Conservation (phyloP, 2,329 filamentous ascomycete genomes). For the Ceratocystis ficicola region DNA sequence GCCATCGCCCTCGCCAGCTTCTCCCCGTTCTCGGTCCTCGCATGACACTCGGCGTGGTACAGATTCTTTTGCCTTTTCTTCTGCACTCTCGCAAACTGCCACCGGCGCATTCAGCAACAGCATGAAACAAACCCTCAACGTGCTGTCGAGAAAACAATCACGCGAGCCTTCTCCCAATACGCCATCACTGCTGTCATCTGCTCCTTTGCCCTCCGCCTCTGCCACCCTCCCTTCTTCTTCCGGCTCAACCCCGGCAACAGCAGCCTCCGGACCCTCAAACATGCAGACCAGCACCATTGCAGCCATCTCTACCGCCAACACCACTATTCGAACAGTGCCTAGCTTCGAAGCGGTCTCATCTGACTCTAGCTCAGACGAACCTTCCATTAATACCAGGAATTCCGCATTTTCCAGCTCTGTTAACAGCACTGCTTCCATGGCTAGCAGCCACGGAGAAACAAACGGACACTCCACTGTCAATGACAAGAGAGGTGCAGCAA, state of each 20-base stretch:
- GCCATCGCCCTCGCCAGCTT: neutral
- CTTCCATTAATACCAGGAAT: constrained; percentile 31
- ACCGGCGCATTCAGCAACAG: constrained; percentile 32
- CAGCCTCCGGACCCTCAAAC: constrained; percentile 23
- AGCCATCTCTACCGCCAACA: constrained; percentile 16
- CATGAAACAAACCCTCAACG: constrained; percentile 30
- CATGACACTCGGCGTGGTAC: constrained; percentile 22
- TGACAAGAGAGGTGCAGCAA: neutral
- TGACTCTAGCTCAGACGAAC: constrained; percentile 34
- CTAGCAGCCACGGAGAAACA: constrained; percentile 29
- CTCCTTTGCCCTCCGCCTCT: constrained; percentile 25
- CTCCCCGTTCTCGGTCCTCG: constrained; percentile 4
- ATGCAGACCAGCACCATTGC: constrained; percentile 26
- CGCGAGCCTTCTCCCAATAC: constrained; percentile 23
- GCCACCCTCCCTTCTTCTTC: neutral
- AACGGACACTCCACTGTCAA: constrained; percentile 12
- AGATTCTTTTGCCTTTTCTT: constrained; percentile 26
- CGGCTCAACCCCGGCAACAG: constrained; percentile 23
- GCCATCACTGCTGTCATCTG: constrained; percentile 25
- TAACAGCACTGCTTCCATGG: constrained; percentile 41
- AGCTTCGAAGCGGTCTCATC: constrained; percentile 40
- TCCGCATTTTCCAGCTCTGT: constrained; percentile 46
- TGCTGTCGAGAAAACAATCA: constrained; percentile 26
- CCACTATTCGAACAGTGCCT: constrained; percentile 46
- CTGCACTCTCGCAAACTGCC: constrained; percentile 30